phyloP scores from a whole-genome alignment of 768 basidiomycete species.

The Fibroporia radiculosa region DNA sequence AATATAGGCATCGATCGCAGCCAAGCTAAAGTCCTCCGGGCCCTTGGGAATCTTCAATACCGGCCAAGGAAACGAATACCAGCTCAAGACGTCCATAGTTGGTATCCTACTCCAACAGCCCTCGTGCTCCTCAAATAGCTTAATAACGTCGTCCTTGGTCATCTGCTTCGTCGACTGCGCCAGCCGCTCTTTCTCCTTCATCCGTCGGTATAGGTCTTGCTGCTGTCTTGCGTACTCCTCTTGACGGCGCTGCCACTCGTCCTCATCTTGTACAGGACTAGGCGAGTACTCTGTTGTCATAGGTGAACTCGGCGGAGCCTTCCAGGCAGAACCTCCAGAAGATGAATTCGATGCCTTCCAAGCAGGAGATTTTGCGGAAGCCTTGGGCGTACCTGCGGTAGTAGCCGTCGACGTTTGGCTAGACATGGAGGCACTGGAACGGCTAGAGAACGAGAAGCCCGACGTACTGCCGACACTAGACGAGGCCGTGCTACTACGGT shows the following conservation, averaged over 20 bases:
- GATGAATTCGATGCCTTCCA: slow-evolving; percentile 11
- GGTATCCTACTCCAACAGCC: slow-evolving; percentile 45
- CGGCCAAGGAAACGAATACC: slow-evolving; percentile 74
- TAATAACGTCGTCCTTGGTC: slow-evolving; percentile 48
- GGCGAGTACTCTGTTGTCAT: slow-evolving; percentile 1
- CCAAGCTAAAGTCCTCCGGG: slow-evolving; percentile 55
- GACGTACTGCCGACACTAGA: slow-evolving; percentile 16
- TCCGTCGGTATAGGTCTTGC: slow-evolving; percentile 60
- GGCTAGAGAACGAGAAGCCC: slow-evolving; percentile 12
- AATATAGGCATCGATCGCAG: slow-evolving; percentile 54
- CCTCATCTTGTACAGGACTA: slow-evolving; percentile 24
- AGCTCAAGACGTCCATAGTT: slow-evolving; percentile 36
- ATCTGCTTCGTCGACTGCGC: slow-evolving; percentile 33
- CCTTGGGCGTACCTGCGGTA: slow-evolving; percentile 22
- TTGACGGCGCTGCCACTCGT: slow-evolving; percentile 57
- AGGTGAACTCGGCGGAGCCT: slow-evolving; percentile 3
- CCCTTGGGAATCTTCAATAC: slow-evolving; percentile 46
- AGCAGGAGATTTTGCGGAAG: slow-evolving; percentile 3
- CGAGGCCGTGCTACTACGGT: slow-evolving; percentile 24
- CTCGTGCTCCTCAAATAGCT: slow-evolving; percentile 55
- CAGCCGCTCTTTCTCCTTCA: slow-evolving; percentile 49
- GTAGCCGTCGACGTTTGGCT: slow-evolving; percentile 15
- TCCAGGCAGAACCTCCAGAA: not conserved
- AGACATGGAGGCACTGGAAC: slow-evolving; percentile 11
- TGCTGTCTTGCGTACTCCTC: slow-evolving; percentile 56